Evolutionary conservation across 495 filamentous ascomycete genomes (phyloP).

Genomic region (Aspergillus homomorphus): DNA sequence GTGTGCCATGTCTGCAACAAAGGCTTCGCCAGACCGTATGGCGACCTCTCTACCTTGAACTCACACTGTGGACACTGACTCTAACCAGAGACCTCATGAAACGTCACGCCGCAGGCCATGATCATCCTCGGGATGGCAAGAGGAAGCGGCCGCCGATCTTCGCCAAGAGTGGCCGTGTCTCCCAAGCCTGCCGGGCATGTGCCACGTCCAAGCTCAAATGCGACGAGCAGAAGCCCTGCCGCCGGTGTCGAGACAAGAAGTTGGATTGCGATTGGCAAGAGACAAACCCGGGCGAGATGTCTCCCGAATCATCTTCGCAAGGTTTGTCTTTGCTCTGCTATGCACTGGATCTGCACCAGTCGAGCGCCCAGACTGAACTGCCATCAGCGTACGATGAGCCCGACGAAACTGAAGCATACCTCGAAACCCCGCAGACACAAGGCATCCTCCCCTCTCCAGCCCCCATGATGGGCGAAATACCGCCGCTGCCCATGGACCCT

Average conservation of each 20-base stretch:
- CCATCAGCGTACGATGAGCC: neutral
- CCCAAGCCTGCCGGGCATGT: conserved; percentile 53
- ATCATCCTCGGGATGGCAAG: conserved; percentile 39
- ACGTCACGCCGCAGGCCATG: conserved; percentile 52
- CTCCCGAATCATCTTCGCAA: conserved; percentile 21
- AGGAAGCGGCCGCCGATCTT: conserved; percentile 43
- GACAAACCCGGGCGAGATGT: conserved; percentile 23
- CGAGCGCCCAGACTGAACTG: neutral
- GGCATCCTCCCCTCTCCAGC: neutral
- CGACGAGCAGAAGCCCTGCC: conserved; percentile 49
- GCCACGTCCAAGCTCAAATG: conserved; percentile 54
- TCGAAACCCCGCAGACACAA: neutral
- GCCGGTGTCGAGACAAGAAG: conserved; percentile 45
- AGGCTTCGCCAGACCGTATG: conserved; percentile 50
- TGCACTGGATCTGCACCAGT: neutral
- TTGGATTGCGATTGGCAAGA: conserved; percentile 45
- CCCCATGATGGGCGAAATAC: conserved; percentile 12
- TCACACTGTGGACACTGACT: no score
- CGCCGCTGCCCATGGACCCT: conserved; percentile 26
- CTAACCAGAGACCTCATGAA: conserved; percentile 48
- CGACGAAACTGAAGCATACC: neutral
- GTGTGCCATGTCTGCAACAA: conserved; percentile 48
- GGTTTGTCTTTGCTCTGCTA: conserved; percentile 16
- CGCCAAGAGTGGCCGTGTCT: conserved; percentile 49
- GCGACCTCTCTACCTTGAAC: neutral